Conservation (phyloP, 352 stramenopile species). For the Globisporangium paroecandrum region DNA sequence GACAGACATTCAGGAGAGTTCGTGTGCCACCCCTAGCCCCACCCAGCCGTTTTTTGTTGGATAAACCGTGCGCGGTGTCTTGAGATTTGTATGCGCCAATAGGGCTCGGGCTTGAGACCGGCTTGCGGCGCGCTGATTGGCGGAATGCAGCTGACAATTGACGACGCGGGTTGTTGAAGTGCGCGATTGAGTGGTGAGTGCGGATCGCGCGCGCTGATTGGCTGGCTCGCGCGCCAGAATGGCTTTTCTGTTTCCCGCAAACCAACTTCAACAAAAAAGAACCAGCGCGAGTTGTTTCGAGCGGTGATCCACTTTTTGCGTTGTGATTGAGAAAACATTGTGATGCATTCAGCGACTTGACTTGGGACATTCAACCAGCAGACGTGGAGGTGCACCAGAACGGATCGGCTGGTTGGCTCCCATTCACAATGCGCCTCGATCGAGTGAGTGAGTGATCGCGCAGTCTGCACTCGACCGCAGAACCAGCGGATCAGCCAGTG, state of each 20-base stretch:
- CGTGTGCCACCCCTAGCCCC: background rate
- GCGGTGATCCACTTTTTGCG: background rate
- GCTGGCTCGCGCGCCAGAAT: background rate
- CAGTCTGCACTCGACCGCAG: too few species aligned
- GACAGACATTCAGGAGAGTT: slow-evolving; percentile 1
- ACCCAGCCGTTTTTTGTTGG: background rate
- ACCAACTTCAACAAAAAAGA: slow-evolving; percentile 36
- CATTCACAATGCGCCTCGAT: background rate
- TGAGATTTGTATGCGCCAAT: background rate
- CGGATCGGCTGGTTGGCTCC: background rate
- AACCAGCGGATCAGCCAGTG: background rate
- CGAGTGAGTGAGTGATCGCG: too few species aligned
- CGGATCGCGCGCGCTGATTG: background rate
- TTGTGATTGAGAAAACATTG: slow-evolving; percentile 19
- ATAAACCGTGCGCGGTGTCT: background rate
- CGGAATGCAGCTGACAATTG: background rate
- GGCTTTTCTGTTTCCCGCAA: slow-evolving; percentile 10
- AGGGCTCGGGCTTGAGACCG: background rate
- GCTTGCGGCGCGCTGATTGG: background rate
- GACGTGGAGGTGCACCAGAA: background rate
- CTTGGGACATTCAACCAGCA: background rate
- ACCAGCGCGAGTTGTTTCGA: slow-evolving; percentile 15
- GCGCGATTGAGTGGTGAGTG: slow-evolving; percentile 7
- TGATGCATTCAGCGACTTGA: background rate
- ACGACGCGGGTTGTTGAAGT: background rate